Percentiles rank a stretch among this genome's conserved stretches.
phyloP scores from a whole-genome alignment of 1,284 basidiomycete genomes.

The Tilletia indica region DNA sequence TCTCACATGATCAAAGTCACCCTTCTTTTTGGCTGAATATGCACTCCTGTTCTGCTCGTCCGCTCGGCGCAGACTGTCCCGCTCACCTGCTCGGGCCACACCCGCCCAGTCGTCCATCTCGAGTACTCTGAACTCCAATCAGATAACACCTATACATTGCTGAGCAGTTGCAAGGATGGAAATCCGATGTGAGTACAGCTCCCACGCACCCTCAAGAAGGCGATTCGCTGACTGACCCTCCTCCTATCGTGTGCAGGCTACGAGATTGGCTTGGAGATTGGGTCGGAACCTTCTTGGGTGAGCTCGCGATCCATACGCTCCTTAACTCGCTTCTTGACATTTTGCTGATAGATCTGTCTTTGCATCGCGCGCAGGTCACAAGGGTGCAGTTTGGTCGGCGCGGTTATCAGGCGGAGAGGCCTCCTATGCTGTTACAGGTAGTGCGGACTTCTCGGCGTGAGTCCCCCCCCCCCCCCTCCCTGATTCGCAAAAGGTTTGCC shows the following conservation, averaged over 20 bases:
- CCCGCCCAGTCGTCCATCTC: conserved; percentile 84
- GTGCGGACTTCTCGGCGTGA: conserved; percentile 96
- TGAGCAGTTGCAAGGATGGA: conserved; percentile 55
- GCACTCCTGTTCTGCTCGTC: not conserved
- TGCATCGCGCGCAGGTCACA: conserved; percentile 67
- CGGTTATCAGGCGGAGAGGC: conserved; percentile 73
- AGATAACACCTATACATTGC: conserved; percentile 58
- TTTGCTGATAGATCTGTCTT: not conserved
- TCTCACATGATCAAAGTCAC: not conserved
- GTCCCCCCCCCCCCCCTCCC: no score
- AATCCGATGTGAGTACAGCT: conserved; percentile 45
- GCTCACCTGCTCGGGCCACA: conserved; percentile 62
- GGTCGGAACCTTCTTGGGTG: conserved; percentile 91
- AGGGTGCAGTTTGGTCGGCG: conserved; percentile 96
- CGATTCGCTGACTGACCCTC: not conserved
- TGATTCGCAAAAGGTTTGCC: no score
- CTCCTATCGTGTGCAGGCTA: conserved; percentile 21
- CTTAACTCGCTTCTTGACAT: no score
- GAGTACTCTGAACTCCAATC: conserved; percentile 77
- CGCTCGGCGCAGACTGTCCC: conserved; percentile 48
- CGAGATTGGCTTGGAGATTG: conserved; percentile 74
- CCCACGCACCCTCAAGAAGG: not conserved
- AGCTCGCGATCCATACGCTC: conserved; percentile 24
- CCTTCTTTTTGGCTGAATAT: not conserved
- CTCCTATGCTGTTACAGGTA: conserved; percentile 81